These are phyloP conservation scores for Hypoxylon sp. DNA, from an alignment of 2,329 filamentous ascomycete species.

Conservation along the genomic window DNA sequence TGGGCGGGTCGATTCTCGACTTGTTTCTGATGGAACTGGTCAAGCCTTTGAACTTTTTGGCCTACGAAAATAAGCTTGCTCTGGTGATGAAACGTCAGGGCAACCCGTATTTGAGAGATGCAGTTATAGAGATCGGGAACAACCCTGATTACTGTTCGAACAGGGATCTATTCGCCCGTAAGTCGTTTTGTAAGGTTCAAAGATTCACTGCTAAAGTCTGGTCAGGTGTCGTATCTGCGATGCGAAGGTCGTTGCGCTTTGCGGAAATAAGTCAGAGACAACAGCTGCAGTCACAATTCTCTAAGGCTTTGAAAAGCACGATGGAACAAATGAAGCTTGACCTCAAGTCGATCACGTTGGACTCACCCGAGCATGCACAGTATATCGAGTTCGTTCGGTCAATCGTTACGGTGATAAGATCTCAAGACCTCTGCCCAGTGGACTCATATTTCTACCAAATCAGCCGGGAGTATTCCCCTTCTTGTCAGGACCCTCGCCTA, in stretches of 20 bases:
- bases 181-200: constrained; percentile 35
- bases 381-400: constrained; percentile 68
- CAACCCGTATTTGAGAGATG: constrained; percentile 61
- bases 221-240: constrained; percentile 60
- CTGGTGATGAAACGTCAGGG: constrained; percentile 61
- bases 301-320: constrained; percentile 60
- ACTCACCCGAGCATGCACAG: constrained; percentile 58
- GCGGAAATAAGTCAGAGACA: constrained; percentile 56
- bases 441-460: constrained; percentile 71
- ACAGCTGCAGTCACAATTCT: constrained; percentile 59
- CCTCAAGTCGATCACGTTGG: constrained; percentile 57
- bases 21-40: constrained; percentile 69
- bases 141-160: constrained; percentile 65
- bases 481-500: constrained; percentile 68
- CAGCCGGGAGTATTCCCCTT: constrained; percentile 69
- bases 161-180: constrained; percentile 64
- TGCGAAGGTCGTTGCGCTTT: constrained; percentile 65
- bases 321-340: constrained; percentile 71
- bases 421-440: constrained; percentile 68
- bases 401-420: constrained; percentile 68
- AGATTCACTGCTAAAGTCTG: constrained; percentile 29
- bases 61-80: constrained; percentile 66
- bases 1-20: constrained; percentile 62
- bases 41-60: constrained; percentile 63
- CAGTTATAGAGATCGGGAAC: constrained; percentile 56